Percentiles rank a stretch among this genome's conserved stretches.
Conservation (phyloP, 768 basidiomycete genomes). For the Lactifluus piperatus region DNA sequence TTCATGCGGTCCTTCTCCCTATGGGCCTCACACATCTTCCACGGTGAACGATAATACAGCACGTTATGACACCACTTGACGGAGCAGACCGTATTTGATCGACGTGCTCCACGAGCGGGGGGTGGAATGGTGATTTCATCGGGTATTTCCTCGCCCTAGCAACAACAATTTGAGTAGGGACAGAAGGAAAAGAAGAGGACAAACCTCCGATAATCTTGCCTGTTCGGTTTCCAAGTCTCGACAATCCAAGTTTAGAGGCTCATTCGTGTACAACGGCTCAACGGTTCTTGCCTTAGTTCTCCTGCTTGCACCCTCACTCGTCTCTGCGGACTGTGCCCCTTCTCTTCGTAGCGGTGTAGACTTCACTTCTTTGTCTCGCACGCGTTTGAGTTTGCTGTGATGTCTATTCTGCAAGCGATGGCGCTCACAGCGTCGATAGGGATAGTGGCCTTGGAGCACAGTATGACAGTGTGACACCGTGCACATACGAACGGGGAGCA, state of each 20-base stretch:
- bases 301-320: not conserved
- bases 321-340: not conserved
- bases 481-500: constrained; percentile 40
- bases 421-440: constrained; percentile 46
- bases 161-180: not conserved
- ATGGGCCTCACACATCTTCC: constrained; percentile 43
- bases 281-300: not conserved
- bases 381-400: constrained; percentile 43
- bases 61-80: constrained; percentile 38
- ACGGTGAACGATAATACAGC: constrained; percentile 34
- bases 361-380: constrained; percentile 42
- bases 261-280: not conserved
- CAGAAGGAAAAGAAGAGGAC: not conserved
- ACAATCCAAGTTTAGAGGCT: constrained; percentile 1
- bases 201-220: constrained; percentile 3
- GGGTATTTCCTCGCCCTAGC: constrained; percentile 7
- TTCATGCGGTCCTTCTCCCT: constrained; percentile 30
- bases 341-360: constrained; percentile 23
- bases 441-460: constrained; percentile 38
- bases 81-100: constrained; percentile 32
- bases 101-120: constrained; percentile 27
- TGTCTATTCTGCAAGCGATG: constrained; percentile 48
- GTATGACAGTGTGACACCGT: constrained; percentile 50
- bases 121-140: constrained; percentile 21
- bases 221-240: constrained; percentile 1